Base-by-base conservation (phyloP, 352 stramenopile species). In the Phytophthora agathidicida region DNA sequence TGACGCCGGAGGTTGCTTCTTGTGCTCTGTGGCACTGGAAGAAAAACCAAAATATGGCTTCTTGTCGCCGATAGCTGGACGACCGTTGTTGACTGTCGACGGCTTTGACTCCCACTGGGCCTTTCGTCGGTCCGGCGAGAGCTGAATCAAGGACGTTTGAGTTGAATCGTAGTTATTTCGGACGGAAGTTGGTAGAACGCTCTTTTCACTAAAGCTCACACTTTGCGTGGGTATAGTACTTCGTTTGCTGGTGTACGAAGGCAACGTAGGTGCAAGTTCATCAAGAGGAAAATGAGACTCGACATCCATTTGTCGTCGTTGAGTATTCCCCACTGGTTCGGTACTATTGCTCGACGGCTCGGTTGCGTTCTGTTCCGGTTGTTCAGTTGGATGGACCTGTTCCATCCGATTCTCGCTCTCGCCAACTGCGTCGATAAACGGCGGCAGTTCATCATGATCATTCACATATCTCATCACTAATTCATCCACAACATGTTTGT, bases 401-500 rank as follows among this genome's bases (percentile, higher is more conserved):
- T 66, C 38, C 16, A 2, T 9, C 54, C 8, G 39, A 42, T 56
- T 76, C 31, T 59, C 50, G 14, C 30, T 38, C 20, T 66, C 52
- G 8, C 65, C 54, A 32, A 76, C 52, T 0, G 61, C 42, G 32
- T 89, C 76, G 14, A 91, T 85, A 41, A 87, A 91, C 2, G 60
- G 46, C n/a, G 81, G 81, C 5, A 91, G 60, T 11, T 86, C 51
- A 23, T 68, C 77, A 66, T 82, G 49, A 11, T 85, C 78, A 17
- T 86, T 59, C 2, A 84, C 32, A 43, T 77, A 85, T 68, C 76
- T 83, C 1, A 36, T 63, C 31, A 90, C 76, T 1, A 90, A 57
- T 20, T 89, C 82, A 37, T 91, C 82, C 9, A 91, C 57, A 5
- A 71, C 50, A 9, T 77, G 73, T 42, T 88, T 89, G 54, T 66